A percentile compares a stretch with the other conserved stretches of the same genome.
Evolutionary conservation across 2,329 filamentous ascomycete genomes (phyloP).

Genomic region (Cladosporium sp.): DNA sequence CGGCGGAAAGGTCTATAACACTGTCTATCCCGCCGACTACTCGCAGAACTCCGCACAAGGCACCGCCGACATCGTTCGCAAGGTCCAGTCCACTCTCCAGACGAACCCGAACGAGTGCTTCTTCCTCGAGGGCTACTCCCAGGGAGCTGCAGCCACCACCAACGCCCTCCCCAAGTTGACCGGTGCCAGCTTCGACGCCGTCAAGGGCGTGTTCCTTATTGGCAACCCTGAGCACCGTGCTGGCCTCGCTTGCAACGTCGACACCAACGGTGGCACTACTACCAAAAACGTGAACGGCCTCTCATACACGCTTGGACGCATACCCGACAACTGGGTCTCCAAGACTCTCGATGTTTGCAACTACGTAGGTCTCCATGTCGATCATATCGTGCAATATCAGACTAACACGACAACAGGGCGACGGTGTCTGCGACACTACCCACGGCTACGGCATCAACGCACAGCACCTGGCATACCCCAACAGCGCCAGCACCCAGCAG

Average conservation of each 20-base stretch:
- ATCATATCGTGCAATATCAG: background rate
- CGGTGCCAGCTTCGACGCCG: constrained; percentile 31
- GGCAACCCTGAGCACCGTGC: constrained; percentile 32
- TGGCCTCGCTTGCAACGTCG: constrained; percentile 34
- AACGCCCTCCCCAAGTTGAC: constrained; percentile 32
- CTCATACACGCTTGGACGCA: constrained; percentile 16
- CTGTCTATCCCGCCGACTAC: constrained; percentile 33
- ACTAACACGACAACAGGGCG: constrained; percentile 22
- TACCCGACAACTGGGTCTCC: constrained; percentile 31
- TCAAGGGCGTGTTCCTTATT: constrained; percentile 37
- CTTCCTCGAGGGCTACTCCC: constrained; percentile 36
- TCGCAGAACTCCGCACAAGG: constrained; percentile 23
- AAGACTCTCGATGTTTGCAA: constrained; percentile 38
- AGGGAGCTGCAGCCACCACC: constrained; percentile 35
- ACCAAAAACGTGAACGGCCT: constrained; percentile 31
- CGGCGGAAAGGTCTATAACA: constrained; percentile 34
- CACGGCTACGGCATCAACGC: constrained; percentile 31
- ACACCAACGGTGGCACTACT: constrained; percentile 32
- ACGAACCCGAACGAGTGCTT: constrained; percentile 31
- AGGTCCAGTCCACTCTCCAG: constrained; percentile 26
- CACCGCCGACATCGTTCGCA: constrained; percentile 33
- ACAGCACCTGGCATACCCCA: constrained; percentile 29
- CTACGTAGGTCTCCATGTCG: constrained; percentile 21
- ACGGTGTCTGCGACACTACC: constrained; percentile 35
- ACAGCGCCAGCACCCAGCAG: constrained; percentile 26